Evolutionary conservation across 129 eudicot species (phyloP), one percentile per base, ranked within the genome.

Genomic region (Artemisia annua): DNA sequence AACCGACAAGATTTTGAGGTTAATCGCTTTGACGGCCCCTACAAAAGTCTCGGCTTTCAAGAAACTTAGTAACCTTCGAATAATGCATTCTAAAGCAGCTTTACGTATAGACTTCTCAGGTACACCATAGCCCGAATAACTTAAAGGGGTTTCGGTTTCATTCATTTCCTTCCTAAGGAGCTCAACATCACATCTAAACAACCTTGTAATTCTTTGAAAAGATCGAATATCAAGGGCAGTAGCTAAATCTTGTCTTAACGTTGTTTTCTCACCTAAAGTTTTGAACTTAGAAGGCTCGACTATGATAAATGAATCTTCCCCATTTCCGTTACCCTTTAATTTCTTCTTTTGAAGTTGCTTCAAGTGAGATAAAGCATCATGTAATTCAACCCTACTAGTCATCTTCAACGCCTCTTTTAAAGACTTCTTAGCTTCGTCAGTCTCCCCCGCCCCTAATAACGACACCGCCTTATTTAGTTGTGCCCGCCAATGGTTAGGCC

Each of bases 401-500:
- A 94, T 94, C 79, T 94, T 94, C 68, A 94, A 78, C 70, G 99
- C 97, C 58, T 94, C 99, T 63, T 94, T 90, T 78, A 94, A 77
- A 46, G 99, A 89, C 51, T 90, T 94, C 77, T 84, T 94, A 19
- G 99, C 99, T 67, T 94, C 99, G 52, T 94, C 99, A 5, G 91
- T 85, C 83, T 94, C 99, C 7, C 94, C 93, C 50, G 99, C 99
- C 58, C 99, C 99, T 62, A 94, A 84, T 54, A 94, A 81, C 46
- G 99, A 84, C 58, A 94, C 96, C 18, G 99, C 99, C 80, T 90
- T 94, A 64, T 94, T 94, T 14, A 94, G 87, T 73, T 88, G 99
- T 17, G 96, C 99, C 26, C 89, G 79, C 99, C 99, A 94, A 75
- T 94, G 99, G 54, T 85, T 85, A 4, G 97, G 96, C 91, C 97